Percentiles rank a stretch among this genome's conserved stretches.
These are phyloP conservation scores for Saccharomycopsis capsularis DNA, from an alignment of 805 yeast species.

Conservation along the genomic window DNA sequence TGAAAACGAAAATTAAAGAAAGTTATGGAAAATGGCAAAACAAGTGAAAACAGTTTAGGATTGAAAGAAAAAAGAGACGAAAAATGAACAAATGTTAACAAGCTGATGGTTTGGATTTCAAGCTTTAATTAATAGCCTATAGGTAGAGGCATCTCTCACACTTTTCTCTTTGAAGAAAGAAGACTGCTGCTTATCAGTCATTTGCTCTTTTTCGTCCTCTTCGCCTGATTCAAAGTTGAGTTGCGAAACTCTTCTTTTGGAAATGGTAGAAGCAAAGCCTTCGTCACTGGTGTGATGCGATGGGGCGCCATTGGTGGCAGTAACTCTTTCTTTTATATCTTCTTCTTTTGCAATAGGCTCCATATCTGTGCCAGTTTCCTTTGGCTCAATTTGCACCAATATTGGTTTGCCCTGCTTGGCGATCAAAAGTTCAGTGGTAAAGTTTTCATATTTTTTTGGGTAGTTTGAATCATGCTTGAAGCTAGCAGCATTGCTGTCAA, in stretches of 20 bases:
- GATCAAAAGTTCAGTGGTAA: conserved; percentile 20
- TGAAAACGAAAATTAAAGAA: too few species aligned
- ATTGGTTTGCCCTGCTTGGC: conserved; percentile 17
- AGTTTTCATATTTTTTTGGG: conserved; percentile 21
- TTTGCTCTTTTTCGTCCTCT: conserved; percentile 6
- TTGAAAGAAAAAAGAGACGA: too few species aligned
- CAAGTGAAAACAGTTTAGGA: too few species aligned
- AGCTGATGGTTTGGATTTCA: too few species aligned
- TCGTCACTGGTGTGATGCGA: neutral
- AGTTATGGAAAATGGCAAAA: too few species aligned
- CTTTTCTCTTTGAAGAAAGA: conserved; percentile 19
- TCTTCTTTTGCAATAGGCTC: conserved; percentile 12
- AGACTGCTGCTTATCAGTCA: conserved; percentile 16
- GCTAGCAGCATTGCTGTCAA: conserved; percentile 21
- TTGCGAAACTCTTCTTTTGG: conserved; percentile 18
- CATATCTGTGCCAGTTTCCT: neutral
- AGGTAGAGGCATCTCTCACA: too few species aligned
- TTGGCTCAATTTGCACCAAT: conserved; percentile 7
- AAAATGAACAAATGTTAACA: too few species aligned
- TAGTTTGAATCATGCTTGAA: conserved; percentile 19
- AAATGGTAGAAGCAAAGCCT: conserved; percentile 1
- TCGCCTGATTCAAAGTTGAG: conserved; percentile 20
- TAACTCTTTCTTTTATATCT: conserved; percentile 9
- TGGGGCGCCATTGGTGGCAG: neutral
- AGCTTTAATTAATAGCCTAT: too few species aligned